A percentile compares a stretch with the other conserved stretches of the same genome.
Evolutionary conservation across 352 stramenopile species (phyloP).

Genomic region (Sclerospora graminicola): DNA sequence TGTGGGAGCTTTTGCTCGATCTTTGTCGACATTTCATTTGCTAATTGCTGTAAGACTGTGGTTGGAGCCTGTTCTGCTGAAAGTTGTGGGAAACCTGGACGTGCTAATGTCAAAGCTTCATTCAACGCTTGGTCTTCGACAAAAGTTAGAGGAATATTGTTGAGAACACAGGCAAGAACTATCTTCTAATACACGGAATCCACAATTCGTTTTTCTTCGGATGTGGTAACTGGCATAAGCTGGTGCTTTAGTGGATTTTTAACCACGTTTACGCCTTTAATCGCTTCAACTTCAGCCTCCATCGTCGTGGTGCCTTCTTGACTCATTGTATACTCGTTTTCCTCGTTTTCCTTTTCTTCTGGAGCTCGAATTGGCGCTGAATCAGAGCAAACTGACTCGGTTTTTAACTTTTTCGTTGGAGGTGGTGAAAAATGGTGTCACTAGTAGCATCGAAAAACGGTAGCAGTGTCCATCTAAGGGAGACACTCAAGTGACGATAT

Average conservation of each 20-base stretch:
- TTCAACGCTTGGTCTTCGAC: constrained; percentile 29
- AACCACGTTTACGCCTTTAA: neutral
- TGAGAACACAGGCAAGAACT: constrained; percentile 31
- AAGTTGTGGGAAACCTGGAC: constrained; percentile 15
- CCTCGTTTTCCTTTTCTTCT: too few species aligned
- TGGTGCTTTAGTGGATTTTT: too few species aligned
- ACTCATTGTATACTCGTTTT: too few species aligned
- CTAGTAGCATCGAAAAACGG: too few species aligned
- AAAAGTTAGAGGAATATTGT: constrained; percentile 23
- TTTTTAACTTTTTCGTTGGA: too few species aligned
- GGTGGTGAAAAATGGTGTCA: too few species aligned
- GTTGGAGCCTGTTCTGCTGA: constrained; percentile 7
- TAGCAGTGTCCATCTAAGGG: too few species aligned
- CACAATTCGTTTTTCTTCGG: neutral
- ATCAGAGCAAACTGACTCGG: too few species aligned
- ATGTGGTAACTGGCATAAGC: neutral
- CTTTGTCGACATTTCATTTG: constrained; percentile 1
- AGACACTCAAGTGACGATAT: too few species aligned
- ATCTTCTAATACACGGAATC: constrained; percentile 24
- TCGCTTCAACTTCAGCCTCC: neutral
- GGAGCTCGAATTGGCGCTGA: too few species aligned
- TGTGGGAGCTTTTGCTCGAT: constrained; percentile 7
- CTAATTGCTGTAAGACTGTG: constrained; percentile 17
- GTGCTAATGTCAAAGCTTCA: constrained; percentile 22
- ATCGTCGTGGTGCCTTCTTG: neutral